Evolutionary conservation across 495 filamentous ascomycete species (phyloP), one percentile per base, ranked within the genome.

Genomic region (Extremus antarcticus): DNA sequence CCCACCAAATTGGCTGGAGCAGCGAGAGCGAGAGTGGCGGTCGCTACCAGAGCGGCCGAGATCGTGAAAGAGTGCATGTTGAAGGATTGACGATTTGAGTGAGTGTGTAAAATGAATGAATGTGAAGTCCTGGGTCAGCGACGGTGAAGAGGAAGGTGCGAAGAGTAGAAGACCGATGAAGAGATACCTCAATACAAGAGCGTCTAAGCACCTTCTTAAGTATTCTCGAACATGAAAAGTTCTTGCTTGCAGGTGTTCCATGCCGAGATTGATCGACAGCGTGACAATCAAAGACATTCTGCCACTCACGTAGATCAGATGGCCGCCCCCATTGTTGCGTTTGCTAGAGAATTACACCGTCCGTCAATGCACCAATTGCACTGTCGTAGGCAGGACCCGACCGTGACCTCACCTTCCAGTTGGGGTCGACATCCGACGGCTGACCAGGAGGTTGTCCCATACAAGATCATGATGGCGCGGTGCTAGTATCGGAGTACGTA

Each of bases 51-150:
- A 35, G 61, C 61, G 20, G 50, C 53, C 10, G 61, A 23, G 13
- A 53, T 60, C 19, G 53, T 13, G 57, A 57, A 60, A 24, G 48
- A 50, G 40, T 53, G 54, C 58, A 61, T 61, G 24, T 29, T 57
- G 53, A 60, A 51, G 24, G 29, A 51, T 7, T 11, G 24, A 48
- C 46, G 23, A 10, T 23, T 7, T 17, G 41, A 45, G 41, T 45
- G 41, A 45, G 41, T 17, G 41, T 45, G 19, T 45, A n/a, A 45
- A n/a, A 45, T 7, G 15, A 21, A 17, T 8, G 41, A 21, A 3
- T 43, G 17, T 32, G 51, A 41, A 25, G 47, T 19, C 3, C 19
- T 47, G 20, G 8, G 40, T 11, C 9, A 39, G 35, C n/a, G 35
- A 39, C 9, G n/a, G 35, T 9, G 9, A 39, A 9, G 35, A 39